phyloP scores from a whole-genome alignment of 2,329 filamentous ascomycete species.

The Fusarium austroafricanum region DNA sequence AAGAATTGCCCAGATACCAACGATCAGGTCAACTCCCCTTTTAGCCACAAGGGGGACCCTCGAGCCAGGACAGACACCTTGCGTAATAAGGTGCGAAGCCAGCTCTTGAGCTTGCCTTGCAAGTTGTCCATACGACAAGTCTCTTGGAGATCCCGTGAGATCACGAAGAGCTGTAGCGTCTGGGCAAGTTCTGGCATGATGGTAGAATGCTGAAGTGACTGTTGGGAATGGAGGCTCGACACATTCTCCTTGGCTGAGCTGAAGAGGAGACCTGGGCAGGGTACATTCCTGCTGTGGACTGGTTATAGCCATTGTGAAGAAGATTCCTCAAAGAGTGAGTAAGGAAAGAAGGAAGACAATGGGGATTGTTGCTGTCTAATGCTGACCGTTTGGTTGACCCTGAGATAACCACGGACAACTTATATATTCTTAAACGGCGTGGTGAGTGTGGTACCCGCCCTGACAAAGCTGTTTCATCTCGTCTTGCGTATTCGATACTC shows the following conservation, averaged over 20 bases:
- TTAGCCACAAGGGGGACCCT: slow-evolving; percentile 66
- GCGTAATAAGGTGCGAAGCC: slow-evolving; percentile 52
- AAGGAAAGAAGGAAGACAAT: slow-evolving; percentile 22
- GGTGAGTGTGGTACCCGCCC: slow-evolving; percentile 27
- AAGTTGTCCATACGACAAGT: slow-evolving; percentile 60
- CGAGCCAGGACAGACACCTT: slow-evolving; percentile 58
- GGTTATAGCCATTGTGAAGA: slow-evolving; percentile 18
- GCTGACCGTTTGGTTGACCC: slow-evolving; percentile 34
- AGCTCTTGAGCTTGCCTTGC: slow-evolving; percentile 57
- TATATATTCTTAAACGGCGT: slow-evolving; percentile 37
- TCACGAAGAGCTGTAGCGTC: slow-evolving; percentile 54
- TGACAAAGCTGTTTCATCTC: slow-evolving; percentile 31
- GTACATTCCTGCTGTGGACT: slow-evolving; percentile 5
- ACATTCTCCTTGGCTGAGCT: slow-evolving; percentile 35
- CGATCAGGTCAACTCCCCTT: slow-evolving; percentile 66
- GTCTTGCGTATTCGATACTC: slow-evolving; percentile 16
- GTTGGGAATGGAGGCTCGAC: slow-evolving; percentile 52
- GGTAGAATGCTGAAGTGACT: slow-evolving; percentile 54
- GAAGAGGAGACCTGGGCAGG: slow-evolving; percentile 3
- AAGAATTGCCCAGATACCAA: slow-evolving; percentile 67
- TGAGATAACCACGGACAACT: slow-evolving; percentile 34
- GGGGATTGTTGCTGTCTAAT: slow-evolving; percentile 25
- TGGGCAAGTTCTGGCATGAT: slow-evolving; percentile 53
- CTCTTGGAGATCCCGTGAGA: slow-evolving; percentile 46
- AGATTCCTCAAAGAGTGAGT: neutral